Conservation (phyloP, 176 grass and related monocot genomes). For the Musa acuminata region DNA sequence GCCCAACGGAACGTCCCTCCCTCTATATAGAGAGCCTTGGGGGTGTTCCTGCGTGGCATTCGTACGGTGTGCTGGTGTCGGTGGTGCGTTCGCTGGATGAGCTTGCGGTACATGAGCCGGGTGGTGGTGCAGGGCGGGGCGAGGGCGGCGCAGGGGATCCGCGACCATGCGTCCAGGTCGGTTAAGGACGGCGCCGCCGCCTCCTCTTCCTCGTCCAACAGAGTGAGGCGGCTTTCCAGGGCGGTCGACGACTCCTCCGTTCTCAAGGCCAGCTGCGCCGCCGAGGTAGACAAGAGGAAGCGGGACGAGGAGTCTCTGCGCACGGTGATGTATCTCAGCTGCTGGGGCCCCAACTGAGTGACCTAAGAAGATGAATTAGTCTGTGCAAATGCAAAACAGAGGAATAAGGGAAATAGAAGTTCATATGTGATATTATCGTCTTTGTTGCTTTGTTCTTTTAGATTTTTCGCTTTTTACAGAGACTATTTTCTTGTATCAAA, state of each 20-base stretch:
- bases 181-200: conserved; percentile 44
- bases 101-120: conserved; percentile 15
- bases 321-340: conserved; percentile 72
- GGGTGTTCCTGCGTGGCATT: too few relatives aligned
- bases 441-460: too few relatives aligned
- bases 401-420: too few relatives aligned
- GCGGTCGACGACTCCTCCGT: conserved; percentile 27
- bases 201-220: conserved; percentile 27
- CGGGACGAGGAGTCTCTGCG: conserved; percentile 50
- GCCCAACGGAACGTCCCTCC: too few relatives aligned
- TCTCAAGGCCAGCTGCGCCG: conserved; percentile 12
- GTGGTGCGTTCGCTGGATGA: too few relatives aligned
- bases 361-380: too few relatives aligned
- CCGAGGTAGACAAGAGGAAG: conserved; percentile 40
- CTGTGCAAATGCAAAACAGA: too few relatives aligned
- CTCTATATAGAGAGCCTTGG: too few relatives aligned
- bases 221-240: conserved; percentile 27
- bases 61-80: too few relatives aligned
- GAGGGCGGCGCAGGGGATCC: conserved; percentile 15
- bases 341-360: conserved; percentile 58
- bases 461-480: too few relatives aligned
- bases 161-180: conserved; percentile 19
- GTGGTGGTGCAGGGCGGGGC: conserved; percentile 21
- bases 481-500: too few relatives aligned
- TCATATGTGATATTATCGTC: too few relatives aligned